Evolutionary conservation across 768 basidiomycete species (phyloP).

Genomic region (Naganishia antarctica): DNA sequence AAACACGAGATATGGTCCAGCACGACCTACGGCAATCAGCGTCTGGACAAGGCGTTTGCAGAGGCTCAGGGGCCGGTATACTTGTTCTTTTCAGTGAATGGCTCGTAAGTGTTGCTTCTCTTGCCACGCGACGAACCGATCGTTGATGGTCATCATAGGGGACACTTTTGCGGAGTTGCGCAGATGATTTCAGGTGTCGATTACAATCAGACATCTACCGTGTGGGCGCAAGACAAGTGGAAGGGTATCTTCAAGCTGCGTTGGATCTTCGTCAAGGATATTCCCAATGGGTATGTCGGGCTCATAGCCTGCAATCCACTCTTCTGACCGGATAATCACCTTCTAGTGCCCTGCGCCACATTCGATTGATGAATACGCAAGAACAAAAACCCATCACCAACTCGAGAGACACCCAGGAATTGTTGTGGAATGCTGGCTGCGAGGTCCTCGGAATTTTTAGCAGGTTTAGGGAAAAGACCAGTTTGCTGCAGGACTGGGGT

Average conservation of each 20-base stretch:
- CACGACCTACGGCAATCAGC: conserved; percentile 92
- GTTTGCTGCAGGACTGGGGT: conserved; percentile 70
- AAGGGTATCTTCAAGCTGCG: conserved; percentile 98
- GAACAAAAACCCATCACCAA: conserved; percentile 98
- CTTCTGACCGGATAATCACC: neutral
- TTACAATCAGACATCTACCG: conserved; percentile 86
- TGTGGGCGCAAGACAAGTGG: conserved; percentile 99
- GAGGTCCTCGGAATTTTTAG: conserved; percentile 96
- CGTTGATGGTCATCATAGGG: conserved; percentile 56
- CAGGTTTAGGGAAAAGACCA: conserved; percentile 85
- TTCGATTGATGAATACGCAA: conserved; percentile 66
- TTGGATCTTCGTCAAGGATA: conserved; percentile 96
- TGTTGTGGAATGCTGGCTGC: conserved; percentile 89
- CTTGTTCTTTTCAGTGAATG: conserved; percentile 97
- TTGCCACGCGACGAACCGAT: conserved; percentile 54
- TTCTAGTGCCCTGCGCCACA: conserved; percentile 41
- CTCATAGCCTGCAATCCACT: neutral
- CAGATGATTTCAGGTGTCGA: conserved; percentile 98
- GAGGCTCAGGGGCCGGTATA: conserved; percentile 94
- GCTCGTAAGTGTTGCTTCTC: conserved; percentile 30
- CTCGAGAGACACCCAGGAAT: conserved; percentile 93
- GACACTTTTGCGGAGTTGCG: conserved; percentile 97
- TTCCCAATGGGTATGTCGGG: conserved; percentile 44
- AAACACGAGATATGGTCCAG: conserved; percentile 98
- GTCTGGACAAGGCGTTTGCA: conserved; percentile 94